Percentiles rank a stretch among this genome's conserved stretches.
Conservation (phyloP, 1,284 basidiomycete species). For the Hymenochaete sp. region DNA sequence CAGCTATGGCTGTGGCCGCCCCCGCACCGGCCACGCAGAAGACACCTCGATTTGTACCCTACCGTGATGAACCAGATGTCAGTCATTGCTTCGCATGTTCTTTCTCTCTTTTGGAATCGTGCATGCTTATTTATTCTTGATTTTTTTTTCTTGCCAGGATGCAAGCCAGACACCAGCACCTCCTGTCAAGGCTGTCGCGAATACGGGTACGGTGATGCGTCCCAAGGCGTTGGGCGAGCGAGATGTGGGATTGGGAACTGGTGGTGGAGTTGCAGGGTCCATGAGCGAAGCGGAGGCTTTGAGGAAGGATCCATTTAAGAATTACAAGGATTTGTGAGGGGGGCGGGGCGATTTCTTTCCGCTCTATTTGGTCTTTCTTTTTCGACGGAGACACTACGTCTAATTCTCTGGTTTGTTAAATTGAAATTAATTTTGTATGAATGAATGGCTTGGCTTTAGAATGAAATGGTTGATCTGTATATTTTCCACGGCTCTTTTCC, state of each 20-base stretch:
- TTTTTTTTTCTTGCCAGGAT: constrained; percentile 10
- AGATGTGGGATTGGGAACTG: too few species aligned
- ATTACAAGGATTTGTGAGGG: constrained; percentile 35
- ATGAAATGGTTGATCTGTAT: too few species aligned
- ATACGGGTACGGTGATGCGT: constrained; percentile 53
- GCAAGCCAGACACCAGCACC: constrained; percentile 23
- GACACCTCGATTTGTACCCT: constrained; percentile 60
- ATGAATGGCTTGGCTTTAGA: too few species aligned
- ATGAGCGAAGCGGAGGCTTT: constrained; percentile 54
- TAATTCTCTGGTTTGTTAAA: too few species aligned
- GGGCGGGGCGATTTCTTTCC: too few species aligned
- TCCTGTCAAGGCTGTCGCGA: constrained; percentile 13
- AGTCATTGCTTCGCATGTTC: not conserved
- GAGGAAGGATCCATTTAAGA: constrained; percentile 69
- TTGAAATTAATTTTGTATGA: too few species aligned
- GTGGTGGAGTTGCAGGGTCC: constrained; percentile 32
- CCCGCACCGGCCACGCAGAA: constrained; percentile 34
- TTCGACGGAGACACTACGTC: too few species aligned
- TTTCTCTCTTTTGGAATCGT: not conserved
- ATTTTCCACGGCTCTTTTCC: too few species aligned
- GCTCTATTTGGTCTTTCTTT: too few species aligned
- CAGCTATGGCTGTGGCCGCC: not conserved
- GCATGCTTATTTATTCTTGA: not conserved
- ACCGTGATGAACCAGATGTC: constrained; percentile 51
- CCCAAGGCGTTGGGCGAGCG: constrained; percentile 38